These are phyloP conservation scores for Apophysomyces variabilis DNA, from an alignment of 371 early-diverging fungal genomes.

Conservation along the genomic window DNA sequence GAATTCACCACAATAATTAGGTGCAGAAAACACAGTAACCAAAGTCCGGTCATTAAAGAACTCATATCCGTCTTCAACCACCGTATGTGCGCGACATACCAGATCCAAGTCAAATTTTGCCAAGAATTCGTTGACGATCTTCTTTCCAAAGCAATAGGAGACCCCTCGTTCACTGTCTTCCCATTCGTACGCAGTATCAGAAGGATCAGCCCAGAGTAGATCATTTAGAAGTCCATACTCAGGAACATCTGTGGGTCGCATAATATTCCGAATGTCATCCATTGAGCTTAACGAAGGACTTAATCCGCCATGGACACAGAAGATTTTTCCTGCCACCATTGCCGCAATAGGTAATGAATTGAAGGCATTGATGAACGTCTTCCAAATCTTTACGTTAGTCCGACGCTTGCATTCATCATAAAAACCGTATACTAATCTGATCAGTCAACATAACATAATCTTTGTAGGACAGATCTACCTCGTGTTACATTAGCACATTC, in stretches of 20 bases:
- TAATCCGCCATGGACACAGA: slow-evolving; percentile 98
- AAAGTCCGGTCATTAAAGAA: slow-evolving; percentile 95
- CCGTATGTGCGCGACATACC: slow-evolving; percentile 96
- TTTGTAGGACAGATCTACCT: slow-evolving; percentile 46
- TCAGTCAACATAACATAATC: neutral
- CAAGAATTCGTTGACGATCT: slow-evolving; percentile 88
- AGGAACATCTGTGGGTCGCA: slow-evolving; percentile 96
- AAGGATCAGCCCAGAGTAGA: slow-evolving; percentile 92
- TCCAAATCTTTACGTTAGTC: slow-evolving; percentile 95
- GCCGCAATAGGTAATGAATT: slow-evolving; percentile 98
- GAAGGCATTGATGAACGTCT: slow-evolving; percentile 97
- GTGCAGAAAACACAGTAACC: slow-evolving; percentile 99
- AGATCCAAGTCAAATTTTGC: slow-evolving; percentile 75
- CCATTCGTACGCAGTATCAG: slow-evolving; percentile 84
- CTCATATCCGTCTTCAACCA: slow-evolving; percentile 99
- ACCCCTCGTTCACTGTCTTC: slow-evolving; percentile 99
- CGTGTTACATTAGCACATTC: slow-evolving; percentile 97
- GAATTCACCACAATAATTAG: slow-evolving; percentile 99
- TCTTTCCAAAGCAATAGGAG: slow-evolving; percentile 92
- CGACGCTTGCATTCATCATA: slow-evolving; percentile 99
- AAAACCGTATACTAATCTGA: slow-evolving; percentile 88
- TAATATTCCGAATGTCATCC: slow-evolving; percentile 92
- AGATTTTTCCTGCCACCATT: slow-evolving; percentile 95
- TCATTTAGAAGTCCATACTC: slow-evolving; percentile 89
- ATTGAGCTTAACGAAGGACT: slow-evolving; percentile 84